Conservation (phyloP, 192 early-diverging fungal genomes). For the Backusella australiensis region DNA sequence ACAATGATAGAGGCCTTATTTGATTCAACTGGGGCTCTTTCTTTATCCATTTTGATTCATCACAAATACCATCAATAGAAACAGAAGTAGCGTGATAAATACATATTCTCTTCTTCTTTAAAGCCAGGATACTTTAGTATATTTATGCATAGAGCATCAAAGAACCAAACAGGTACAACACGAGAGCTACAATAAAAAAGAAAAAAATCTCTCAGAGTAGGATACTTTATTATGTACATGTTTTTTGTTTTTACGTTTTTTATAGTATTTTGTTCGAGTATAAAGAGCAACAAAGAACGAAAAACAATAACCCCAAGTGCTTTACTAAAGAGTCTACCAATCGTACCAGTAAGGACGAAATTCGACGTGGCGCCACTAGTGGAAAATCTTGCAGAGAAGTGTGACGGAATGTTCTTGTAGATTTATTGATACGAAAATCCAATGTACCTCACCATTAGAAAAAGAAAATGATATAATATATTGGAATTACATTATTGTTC, state of each 20-base stretch:
- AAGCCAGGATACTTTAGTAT: not conserved
- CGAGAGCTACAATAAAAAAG: too few relatives aligned
- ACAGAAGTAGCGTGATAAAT: too few relatives aligned
- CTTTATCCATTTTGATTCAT: too few relatives aligned
- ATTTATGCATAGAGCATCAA: not conserved
- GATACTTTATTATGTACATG: not conserved
- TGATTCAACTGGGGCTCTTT: too few relatives aligned
- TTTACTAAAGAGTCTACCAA: not conserved
- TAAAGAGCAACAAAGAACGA: not conserved
- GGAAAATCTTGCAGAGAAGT: not conserved
- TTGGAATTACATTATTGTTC: not conserved
- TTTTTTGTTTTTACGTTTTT: not conserved
- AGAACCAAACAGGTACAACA: not conserved
- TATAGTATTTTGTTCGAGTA: not conserved
- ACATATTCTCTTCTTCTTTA: too few relatives aligned
- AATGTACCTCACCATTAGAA: not conserved
- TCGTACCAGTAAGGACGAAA: not conserved
- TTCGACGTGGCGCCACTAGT: not conserved
- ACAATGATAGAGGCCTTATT: too few relatives aligned
- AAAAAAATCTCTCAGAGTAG: not conserved
- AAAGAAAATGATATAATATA: not conserved
- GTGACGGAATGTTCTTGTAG: not conserved
- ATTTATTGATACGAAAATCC: not conserved
- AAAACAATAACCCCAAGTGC: not conserved
- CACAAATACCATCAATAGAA: too few relatives aligned